A percentile compares a stretch with the other conserved stretches of the same genome.
Evolutionary conservation across 2,329 filamentous ascomycete species (phyloP).

Genomic region (Aureobasidium uvarum): DNA sequence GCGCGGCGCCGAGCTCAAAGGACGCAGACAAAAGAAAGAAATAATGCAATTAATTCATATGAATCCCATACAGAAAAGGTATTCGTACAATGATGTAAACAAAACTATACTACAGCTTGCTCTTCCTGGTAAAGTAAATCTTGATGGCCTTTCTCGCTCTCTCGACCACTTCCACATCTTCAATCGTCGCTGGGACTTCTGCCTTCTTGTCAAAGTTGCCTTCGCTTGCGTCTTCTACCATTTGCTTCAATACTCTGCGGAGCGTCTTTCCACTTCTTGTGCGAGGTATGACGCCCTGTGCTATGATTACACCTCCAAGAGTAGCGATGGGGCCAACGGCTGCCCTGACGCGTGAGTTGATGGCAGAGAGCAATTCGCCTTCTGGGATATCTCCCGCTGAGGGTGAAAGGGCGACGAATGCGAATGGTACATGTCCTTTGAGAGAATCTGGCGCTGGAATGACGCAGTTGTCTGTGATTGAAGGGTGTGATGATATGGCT

Average conservation of each 20-base stretch:
- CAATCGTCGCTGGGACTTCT: conserved; percentile 76
- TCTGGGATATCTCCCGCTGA: conserved; percentile 3
- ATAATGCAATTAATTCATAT: conserved; percentile 4
- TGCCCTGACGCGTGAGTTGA: conserved; percentile 68
- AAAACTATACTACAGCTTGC: conserved; percentile 33
- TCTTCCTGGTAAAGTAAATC: conserved; percentile 65
- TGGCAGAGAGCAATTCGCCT: conserved; percentile 58
- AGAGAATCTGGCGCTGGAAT: conserved; percentile 80
- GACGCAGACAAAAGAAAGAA: not conserved
- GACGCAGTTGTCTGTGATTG: conserved; percentile 79
- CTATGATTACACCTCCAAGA: conserved; percentile 81
- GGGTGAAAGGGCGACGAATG: conserved; percentile 67
- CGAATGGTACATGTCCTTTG: conserved; percentile 90
- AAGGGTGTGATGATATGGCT: conserved; percentile 76
- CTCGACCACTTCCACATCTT: conserved; percentile 72
- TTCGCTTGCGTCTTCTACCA: conserved; percentile 77
- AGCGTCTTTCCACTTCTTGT: conserved; percentile 91
- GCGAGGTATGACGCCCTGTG: conserved; percentile 84
- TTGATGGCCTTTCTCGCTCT: conserved; percentile 68
- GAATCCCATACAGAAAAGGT: not conserved
- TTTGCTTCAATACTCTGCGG: conserved; percentile 73
- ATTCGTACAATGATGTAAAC: not conserved
- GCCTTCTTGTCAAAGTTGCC: conserved; percentile 71
- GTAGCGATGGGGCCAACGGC: conserved; percentile 87
- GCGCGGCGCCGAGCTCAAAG: conserved; percentile 15